phyloP scores from a whole-genome alignment of 768 basidiomycete species.

The Macrolepiota dolichaula region DNA sequence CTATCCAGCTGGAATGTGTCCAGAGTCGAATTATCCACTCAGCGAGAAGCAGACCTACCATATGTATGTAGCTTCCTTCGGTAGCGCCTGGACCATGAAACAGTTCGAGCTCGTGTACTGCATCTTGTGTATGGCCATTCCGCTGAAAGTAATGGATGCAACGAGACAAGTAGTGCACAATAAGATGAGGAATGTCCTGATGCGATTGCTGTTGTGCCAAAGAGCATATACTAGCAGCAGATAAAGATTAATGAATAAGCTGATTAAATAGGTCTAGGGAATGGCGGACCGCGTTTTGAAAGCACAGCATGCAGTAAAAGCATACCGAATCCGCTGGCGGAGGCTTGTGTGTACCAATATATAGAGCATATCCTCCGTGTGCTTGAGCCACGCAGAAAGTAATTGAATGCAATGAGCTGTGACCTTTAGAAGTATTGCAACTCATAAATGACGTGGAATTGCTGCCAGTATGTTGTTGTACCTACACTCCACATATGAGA shows the following conservation, averaged over 20 bases:
- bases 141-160: background rate
- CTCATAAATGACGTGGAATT: background rate
- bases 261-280: too few species aligned
- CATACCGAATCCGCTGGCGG: background rate
- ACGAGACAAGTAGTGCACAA: background rate
- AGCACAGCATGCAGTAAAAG: background rate
- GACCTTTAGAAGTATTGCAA: background rate
- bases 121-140: background rate
- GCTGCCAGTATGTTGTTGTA: background rate
- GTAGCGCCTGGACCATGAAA: background rate
- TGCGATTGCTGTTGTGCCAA: background rate
- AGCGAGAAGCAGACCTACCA: background rate
- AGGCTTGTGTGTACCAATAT: slow-evolving; percentile 2
- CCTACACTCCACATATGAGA: slow-evolving; percentile 6
- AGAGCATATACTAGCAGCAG: background rate
- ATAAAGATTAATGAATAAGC: background rate
- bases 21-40: background rate
- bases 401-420: background rate
- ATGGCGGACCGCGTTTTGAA: background rate
- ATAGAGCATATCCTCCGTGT: background rate
- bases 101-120: background rate
- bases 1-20: background rate
- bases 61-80: background rate
- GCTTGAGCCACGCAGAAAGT: background rate
- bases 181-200: background rate